Percentiles rank a stretch among this genome's conserved stretches.
phyloP scores from a whole-genome alignment of 805 yeast species.

The Starmera pachycereana region DNA sequence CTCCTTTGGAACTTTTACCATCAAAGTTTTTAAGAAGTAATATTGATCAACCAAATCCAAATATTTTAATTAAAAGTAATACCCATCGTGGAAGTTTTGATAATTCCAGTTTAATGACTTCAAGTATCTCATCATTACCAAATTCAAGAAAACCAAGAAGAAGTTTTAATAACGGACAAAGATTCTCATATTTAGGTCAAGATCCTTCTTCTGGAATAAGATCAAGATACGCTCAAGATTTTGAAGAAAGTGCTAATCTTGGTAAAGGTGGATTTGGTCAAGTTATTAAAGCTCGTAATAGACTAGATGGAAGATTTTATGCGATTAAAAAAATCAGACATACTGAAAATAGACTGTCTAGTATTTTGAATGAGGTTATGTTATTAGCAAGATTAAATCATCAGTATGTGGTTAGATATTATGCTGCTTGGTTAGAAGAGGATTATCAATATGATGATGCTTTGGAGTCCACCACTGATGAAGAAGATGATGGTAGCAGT shows the following conservation, averaged over 20 bases:
- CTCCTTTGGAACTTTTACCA: constrained; percentile 79
- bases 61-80: constrained; percentile 9
- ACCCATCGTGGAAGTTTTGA: constrained; percentile 3
- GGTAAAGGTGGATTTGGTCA: constrained; percentile 98
- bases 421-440: constrained; percentile 96
- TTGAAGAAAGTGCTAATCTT: constrained; percentile 83
- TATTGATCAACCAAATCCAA: constrained; percentile 29
- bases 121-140: constrained; percentile 19
- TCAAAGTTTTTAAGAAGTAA: constrained; percentile 73
- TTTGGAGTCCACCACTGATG: constrained; percentile 23
- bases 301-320: constrained; percentile 88
- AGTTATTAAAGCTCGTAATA: constrained; percentile 92
- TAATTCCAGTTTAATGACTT: constrained; percentile 8
- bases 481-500: constrained; percentile 12
- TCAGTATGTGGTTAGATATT: constrained; percentile 92
- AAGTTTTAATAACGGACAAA: constrained; percentile 30
- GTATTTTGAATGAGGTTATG: constrained; percentile 84
- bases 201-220: constrained; percentile 15
- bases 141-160: constrained; percentile 22
- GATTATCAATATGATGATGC: constrained; percentile 27
- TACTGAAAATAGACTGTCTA: constrained; percentile 65
- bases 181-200: constrained; percentile 21
- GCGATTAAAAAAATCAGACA: constrained; percentile 91
- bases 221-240: constrained; percentile 84
- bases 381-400: constrained; percentile 86